These are phyloP conservation scores for Thermoascus crustaceus DNA, from an alignment of 2,329 filamentous ascomycete genomes.

Conservation along the genomic window DNA sequence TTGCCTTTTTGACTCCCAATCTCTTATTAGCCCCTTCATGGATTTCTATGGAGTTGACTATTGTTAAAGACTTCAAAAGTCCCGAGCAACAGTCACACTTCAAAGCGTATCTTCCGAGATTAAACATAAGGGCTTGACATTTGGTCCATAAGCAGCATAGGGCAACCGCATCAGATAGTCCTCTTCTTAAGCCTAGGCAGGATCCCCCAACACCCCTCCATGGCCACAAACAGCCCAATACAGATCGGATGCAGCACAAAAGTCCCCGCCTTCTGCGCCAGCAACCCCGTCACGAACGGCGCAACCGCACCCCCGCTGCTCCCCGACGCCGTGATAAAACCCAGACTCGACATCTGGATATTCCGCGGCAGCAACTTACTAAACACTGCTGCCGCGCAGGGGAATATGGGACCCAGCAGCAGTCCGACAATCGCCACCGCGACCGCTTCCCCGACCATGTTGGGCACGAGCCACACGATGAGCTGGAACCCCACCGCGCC, in stretches of 20 bases:
- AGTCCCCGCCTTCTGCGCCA: conserved; percentile 40
- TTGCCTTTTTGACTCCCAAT: too few species aligned
- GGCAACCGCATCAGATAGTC: neutral
- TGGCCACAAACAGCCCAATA: conserved; percentile 46
- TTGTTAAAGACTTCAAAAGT: too few species aligned
- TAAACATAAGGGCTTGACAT: too few species aligned
- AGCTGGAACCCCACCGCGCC: conserved; percentile 62
- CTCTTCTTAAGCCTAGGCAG: conserved; percentile 44
- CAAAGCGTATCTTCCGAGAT: neutral
- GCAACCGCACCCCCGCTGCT: conserved; percentile 36
- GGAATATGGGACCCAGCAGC: conserved; percentile 70
- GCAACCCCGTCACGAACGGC: conserved; percentile 42
- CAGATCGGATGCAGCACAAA: conserved; percentile 49
- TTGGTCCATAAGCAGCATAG: neutral
- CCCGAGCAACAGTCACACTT: neutral
- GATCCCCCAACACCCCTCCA: conserved; percentile 45
- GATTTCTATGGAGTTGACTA: too few species aligned
- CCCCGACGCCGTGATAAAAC: conserved; percentile 33
- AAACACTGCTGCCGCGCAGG: conserved; percentile 48
- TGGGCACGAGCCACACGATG: conserved; percentile 71
- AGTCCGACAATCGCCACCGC: conserved; percentile 63
- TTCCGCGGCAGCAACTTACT: conserved; percentile 24
- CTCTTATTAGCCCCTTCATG: too few species aligned
- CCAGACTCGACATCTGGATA: conserved; percentile 33
- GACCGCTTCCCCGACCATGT: conserved; percentile 61